These are phyloP conservation scores for Inosperma sp. DNA, from an alignment of 768 basidiomycete genomes.

Conservation along the genomic window DNA sequence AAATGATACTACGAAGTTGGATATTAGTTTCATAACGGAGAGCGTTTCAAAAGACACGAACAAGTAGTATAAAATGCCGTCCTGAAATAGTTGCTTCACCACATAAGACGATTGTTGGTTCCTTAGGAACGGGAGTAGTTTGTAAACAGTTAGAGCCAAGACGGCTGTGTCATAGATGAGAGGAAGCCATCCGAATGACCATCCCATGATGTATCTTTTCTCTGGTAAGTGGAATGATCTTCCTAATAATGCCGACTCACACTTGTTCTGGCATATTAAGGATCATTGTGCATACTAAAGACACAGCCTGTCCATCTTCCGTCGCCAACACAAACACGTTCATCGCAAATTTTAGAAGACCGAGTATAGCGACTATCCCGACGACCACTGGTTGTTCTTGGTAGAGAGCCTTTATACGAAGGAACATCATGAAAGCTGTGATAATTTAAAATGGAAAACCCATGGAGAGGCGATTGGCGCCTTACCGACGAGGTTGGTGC, in stretches of 20 bases:
- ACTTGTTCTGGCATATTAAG: too few relatives aligned
- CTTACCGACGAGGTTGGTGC: constrained; percentile 42
- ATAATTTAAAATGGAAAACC: not conserved
- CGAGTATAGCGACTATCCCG: constrained; percentile 29
- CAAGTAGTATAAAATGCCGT: constrained; percentile 43
- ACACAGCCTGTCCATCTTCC: too few relatives aligned
- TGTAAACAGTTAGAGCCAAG: constrained; percentile 30
- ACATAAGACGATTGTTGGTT: constrained; percentile 29
- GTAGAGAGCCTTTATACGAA: constrained; percentile 41
- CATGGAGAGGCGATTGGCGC: not conserved
- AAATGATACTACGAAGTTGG: constrained; percentile 31
- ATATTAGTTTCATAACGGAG: not conserved
- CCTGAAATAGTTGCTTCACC: constrained; percentile 34
- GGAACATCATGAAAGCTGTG: constrained; percentile 48
- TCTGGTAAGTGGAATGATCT: too few relatives aligned
- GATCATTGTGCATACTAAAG: too few relatives aligned
- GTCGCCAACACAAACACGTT: constrained; percentile 48
- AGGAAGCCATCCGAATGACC: constrained; percentile 45
- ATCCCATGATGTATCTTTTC: constrained; percentile 31
- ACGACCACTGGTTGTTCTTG: constrained; percentile 23
- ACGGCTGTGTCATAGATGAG: constrained; percentile 40
- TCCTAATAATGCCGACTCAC: too few relatives aligned
- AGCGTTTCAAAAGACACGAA: constrained; percentile 12
- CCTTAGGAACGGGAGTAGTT: constrained; percentile 30
- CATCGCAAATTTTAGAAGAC: constrained; percentile 37